Evolutionary conservation across 257 asterid species (phyloP).

Genomic region (Plantago elongata): DNA sequence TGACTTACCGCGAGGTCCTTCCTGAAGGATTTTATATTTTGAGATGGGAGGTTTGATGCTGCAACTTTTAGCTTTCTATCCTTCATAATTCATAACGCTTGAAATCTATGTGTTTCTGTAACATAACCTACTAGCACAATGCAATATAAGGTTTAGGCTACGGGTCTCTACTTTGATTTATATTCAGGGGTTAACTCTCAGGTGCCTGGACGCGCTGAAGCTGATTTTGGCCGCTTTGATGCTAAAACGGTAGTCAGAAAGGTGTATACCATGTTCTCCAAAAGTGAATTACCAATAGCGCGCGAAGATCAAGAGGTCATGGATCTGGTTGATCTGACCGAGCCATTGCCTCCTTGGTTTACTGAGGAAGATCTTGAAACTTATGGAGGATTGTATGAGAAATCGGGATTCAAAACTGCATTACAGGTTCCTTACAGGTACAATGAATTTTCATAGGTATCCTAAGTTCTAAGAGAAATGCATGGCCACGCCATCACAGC

Average conservation of each 20-base stretch:
- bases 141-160: too few relatives aligned
- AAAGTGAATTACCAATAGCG: constrained; percentile 59
- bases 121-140: too few relatives aligned
- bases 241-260: constrained; percentile 66
- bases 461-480: not conserved
- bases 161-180: not conserved
- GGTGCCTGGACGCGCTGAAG: constrained; percentile 85
- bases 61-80: not conserved
- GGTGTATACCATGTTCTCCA: constrained; percentile 65
- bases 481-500: not conserved
- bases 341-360: constrained; percentile 70
- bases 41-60: constrained; percentile 59
- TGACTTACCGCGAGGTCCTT: constrained; percentile 21
- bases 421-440: constrained; percentile 79
- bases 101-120: not conserved
- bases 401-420: constrained; percentile 66
- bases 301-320: constrained; percentile 62
- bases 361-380: constrained; percentile 56
- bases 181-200: constrained; percentile 13
- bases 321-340: constrained; percentile 61
- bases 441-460: not conserved
- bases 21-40: constrained; percentile 70
- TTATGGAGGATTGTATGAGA: constrained; percentile 58
- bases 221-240: constrained; percentile 72
- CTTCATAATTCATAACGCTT: not conserved